Base-by-base conservation (phyloP, 2,329 filamentous ascomycete species). In the Xylariaceae sp. region DNA sequence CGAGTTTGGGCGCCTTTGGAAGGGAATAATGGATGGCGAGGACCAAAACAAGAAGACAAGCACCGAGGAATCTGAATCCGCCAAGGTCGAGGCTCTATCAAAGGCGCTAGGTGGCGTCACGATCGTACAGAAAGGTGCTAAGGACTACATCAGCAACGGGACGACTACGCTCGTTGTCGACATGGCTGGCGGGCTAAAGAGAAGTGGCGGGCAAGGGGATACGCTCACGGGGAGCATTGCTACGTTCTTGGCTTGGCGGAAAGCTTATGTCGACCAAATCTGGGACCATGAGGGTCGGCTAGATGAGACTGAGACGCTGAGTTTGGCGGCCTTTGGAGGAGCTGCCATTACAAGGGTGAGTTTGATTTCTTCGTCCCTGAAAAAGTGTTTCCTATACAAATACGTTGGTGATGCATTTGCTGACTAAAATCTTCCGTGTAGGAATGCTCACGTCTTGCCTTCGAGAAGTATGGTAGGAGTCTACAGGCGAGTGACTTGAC, bases 401-500 rank as follows among this genome's bases (percentile, higher is more conserved):
- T 40, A 14, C 10, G 3, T 25, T 6, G 20, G 6, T 39, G 17
- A 6, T 43, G 29, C 25, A 11, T 20, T 3, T 22, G 19, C 14
- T 32, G 2, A 22, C 42, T 41, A 34, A 47, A 46, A 47, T 32
- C 20, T 14, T 5, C 5, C 23, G n/a, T n/a, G 35, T 46, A 80
- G 79, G 80, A 95, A 64, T 95, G 86, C 63, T 96, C 92, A 17
- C 79, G 88, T 40, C 72, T 91, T 48, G 93, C 93, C 0, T 98
- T 94, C 67, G 75, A 80, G 57, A 87, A 91, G 65, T 88, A 84
- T 60, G 92, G 93, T 1, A 79, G 93, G 53, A 89, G 87, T 62
- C 70, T 98, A 63, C 93, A 97, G 71, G 93, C 93, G 1, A 90
- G 87, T 55, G 93, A 97, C 67, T 69, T 98, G 63, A 96, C 92